Evolutionary conservation across 768 basidiomycete genomes (phyloP).

Genomic region (Jaapia argillacea): DNA sequence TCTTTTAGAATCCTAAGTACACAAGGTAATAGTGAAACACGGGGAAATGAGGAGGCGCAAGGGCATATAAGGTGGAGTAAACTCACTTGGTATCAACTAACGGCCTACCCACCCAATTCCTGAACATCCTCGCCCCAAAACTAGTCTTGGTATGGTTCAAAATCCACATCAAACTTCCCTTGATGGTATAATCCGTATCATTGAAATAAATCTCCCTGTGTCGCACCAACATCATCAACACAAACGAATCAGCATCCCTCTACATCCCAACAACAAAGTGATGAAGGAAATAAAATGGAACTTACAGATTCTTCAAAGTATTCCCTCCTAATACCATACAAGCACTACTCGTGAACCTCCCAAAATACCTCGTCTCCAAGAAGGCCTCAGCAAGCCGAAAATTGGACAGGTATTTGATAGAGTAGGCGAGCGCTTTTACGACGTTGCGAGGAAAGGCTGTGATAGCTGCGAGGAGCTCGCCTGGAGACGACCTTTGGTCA

Average conservation of each 20-base stretch:
- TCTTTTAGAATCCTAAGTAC: constrained; percentile 53
- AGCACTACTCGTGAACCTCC: constrained; percentile 59
- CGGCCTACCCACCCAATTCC: constrained; percentile 81
- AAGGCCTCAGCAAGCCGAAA: constrained; percentile 79
- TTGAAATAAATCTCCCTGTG: constrained; percentile 83
- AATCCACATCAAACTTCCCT: constrained; percentile 76
- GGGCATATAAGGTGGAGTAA: not conserved
- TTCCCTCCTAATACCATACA: constrained; percentile 89
- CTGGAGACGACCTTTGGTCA: constrained; percentile 25
- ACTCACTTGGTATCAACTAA: constrained; percentile 59
- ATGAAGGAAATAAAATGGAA: constrained; percentile 4
- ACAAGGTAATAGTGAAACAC: not conserved
- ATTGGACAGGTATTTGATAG: constrained; percentile 55
- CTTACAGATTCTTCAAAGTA: constrained; percentile 71
- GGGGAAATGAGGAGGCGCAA: not conserved
- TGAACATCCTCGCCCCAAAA: constrained; percentile 79
- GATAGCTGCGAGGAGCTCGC: constrained; percentile 48
- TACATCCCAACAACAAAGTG: not conserved
- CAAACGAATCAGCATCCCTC: too few relatives aligned
- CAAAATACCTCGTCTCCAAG: constrained; percentile 69
- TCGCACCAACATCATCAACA: not conserved
- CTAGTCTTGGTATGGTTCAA: constrained; percentile 81
- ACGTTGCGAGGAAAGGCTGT: constrained; percentile 62
- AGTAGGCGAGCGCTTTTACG: constrained; percentile 62
- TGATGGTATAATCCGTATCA: constrained; percentile 64